Base-by-base conservation (phyloP, 805 yeast genomes). In the Suhomyces prunicola region DNA sequence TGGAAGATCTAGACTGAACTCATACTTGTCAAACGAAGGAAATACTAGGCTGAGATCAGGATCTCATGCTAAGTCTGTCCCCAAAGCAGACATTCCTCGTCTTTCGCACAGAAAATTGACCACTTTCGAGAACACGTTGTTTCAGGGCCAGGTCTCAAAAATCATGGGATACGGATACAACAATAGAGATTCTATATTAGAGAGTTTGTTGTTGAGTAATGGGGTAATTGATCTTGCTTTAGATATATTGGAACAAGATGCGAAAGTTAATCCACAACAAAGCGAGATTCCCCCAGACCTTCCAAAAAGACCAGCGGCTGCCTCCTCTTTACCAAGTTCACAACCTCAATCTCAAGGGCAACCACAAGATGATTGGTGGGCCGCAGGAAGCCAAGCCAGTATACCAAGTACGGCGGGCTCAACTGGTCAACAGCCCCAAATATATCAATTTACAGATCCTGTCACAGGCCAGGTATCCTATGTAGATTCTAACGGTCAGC, bases 401-500 rank as follows among this genome's bases (percentile, higher is more conserved):
- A 19, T 39, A 39, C 24, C 42, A 3, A 17, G 24, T 4, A 39
- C 42, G 13, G 12, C 48, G 15, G 40, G 40, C n/a, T 17, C 23
- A 4, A 19, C 19, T 10, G 22, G 13, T 15, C 51, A 48, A 23
- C 71, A 56, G 70, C 80, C 67, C 50, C 87, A 74, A 66, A 83
- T 76, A 68, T 87, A 71, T 60, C 93, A 86, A 62, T 87, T 84
- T 63, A 76, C 86, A 19, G 92, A 87, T 60, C 90, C 91, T 2
- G 72, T 79, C 6, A 85, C 90, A 0, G 92, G 93, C 10, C 79
- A 82, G 47, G 68, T 86, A 4, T 77, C 81, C 33, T 87, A 87
- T 60, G 81, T 87, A 35, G 92, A 87, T 61, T 78, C 84, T 9
- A 83, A 80, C 45, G 86, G 86, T 2, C 90, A 86, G 60, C 88